These are phyloP conservation scores for Backusella sp. DNA, from an alignment of 192 early-diverging fungal genomes.

Conservation along the genomic window DNA sequence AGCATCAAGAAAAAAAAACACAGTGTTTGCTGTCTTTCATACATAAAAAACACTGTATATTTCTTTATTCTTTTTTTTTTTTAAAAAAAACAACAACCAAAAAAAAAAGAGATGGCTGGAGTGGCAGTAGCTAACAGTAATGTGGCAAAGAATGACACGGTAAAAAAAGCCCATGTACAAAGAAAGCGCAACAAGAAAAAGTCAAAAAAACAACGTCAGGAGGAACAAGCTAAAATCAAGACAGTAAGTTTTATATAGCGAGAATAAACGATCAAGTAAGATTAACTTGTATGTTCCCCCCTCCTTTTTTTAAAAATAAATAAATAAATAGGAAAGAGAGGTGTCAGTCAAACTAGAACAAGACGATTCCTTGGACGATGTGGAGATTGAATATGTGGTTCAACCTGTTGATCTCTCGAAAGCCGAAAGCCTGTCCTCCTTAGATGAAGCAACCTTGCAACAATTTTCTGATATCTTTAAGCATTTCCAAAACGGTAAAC, in stretches of 20 bases:
- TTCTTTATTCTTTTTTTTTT: too few relatives aligned
- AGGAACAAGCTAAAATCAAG: slow-evolving; percentile 15
- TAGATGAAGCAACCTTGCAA: slow-evolving; percentile 26
- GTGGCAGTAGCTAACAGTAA: not conserved
- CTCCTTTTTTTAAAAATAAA: too few relatives aligned
- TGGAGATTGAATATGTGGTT: slow-evolving; percentile 38
- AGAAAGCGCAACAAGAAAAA: slow-evolving; percentile 28
- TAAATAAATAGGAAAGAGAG: not conserved
- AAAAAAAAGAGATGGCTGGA: not conserved
- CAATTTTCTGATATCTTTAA: slow-evolving; percentile 32
- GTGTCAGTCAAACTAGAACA: not conserved
- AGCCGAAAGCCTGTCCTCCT: slow-evolving; percentile 1
- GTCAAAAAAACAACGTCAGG: slow-evolving; percentile 17
- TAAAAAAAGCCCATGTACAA: slow-evolving; percentile 13
- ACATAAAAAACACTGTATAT: too few relatives aligned
- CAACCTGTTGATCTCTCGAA: slow-evolving; percentile 24
- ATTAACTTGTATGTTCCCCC: not conserved
- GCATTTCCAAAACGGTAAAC: slow-evolving; percentile 31
- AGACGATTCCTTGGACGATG: slow-evolving; percentile 25
- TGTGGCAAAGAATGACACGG: slow-evolving; percentile 2
- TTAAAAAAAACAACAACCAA: not conserved
- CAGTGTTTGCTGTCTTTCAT: too few relatives aligned
- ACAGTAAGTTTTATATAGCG: slow-evolving; percentile 4
- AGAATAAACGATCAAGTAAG: too few relatives aligned
- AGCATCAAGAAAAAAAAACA: too few relatives aligned